phyloP scores from a whole-genome alignment of 2,329 filamentous ascomycete species.

The Hypoxylon sp. region DNA sequence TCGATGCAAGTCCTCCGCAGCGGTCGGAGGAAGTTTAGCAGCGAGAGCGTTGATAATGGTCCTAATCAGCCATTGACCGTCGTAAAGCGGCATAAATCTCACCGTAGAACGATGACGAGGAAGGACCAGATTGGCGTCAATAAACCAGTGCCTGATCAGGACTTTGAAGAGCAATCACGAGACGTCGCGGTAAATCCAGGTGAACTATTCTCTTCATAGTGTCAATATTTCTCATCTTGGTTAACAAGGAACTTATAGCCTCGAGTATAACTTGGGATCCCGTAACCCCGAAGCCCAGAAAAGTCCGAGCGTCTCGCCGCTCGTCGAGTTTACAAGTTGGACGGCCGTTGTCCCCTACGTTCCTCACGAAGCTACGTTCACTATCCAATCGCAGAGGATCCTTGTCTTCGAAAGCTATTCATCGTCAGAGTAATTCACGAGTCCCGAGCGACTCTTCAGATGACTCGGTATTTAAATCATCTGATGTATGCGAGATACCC shows the following conservation, averaged over 20 bases:
- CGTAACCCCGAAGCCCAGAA: conserved; percentile 36
- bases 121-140: conserved; percentile 8
- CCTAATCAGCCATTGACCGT: conserved; percentile 50
- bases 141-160: conserved; percentile 9
- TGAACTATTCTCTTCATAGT: conserved; percentile 6
- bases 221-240: not conserved
- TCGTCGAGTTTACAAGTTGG: conserved; percentile 43
- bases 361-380: conserved; percentile 46
- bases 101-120: conserved; percentile 17
- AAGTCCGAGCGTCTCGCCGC: conserved; percentile 31
- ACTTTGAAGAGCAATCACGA: conserved; percentile 13
- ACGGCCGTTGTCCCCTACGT: conserved; percentile 39
- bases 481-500: conserved; percentile 20
- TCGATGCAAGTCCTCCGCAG: conserved; percentile 45
- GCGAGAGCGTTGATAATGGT: conserved; percentile 44
- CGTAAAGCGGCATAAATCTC: conserved; percentile 47
- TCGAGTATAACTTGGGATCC: conserved; percentile 23
- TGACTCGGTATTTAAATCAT: conserved; percentile 35
- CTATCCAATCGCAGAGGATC: conserved; percentile 46
- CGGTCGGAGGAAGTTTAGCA: conserved; percentile 45
- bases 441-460: conserved; percentile 42
- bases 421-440: conserved; percentile 38
- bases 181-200: conserved; percentile 23
- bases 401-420: conserved; percentile 46
- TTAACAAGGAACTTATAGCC: conserved; percentile 23